These are phyloP conservation scores for Podospora bellae-mahoneyi DNA, from an alignment of 495 filamentous ascomycete species.

Conservation along the genomic window DNA sequence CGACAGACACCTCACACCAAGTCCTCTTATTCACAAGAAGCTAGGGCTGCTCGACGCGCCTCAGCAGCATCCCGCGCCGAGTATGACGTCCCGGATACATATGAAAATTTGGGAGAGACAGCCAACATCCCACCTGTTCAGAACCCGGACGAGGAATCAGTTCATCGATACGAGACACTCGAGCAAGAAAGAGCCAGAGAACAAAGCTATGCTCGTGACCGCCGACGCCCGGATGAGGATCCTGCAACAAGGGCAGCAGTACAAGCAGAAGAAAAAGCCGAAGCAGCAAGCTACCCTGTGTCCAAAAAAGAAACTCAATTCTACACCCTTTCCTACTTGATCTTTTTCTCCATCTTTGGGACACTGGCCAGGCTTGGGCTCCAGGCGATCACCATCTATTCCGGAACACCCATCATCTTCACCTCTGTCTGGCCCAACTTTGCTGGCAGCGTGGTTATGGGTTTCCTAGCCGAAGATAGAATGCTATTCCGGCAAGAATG, in stretches of 20 bases:
- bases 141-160: conserved; percentile 40
- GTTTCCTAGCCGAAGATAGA: conserved; percentile 78
- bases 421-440: conserved; percentile 89
- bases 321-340: conserved; percentile 76
- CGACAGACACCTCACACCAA: neutral
- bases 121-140: conserved; percentile 43
- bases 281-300: conserved; percentile 15
- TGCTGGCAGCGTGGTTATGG: conserved; percentile 76
- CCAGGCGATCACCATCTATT: conserved; percentile 76
- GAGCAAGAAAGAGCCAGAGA: conserved; percentile 30
- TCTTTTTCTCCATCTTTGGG: conserved; percentile 83
- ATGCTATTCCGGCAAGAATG: conserved; percentile 60
- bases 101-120: conserved; percentile 50
- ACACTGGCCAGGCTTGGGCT: conserved; percentile 82
- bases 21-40: neutral
- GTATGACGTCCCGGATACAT: conserved; percentile 48
- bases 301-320: conserved; percentile 65
- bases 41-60: conserved; percentile 4
- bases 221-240: conserved; percentile 8
- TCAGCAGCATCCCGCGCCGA: conserved; percentile 20
- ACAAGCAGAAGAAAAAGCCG: conserved; percentile 14
- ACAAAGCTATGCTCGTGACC: conserved; percentile 21
- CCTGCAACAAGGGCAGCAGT: conserved; percentile 12
- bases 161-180: conserved; percentile 28
- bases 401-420: conserved; percentile 69